These are phyloP conservation scores for Phaffomyces opuntiae DNA, from an alignment of 805 yeast genomes.

Conservation along the genomic window DNA sequence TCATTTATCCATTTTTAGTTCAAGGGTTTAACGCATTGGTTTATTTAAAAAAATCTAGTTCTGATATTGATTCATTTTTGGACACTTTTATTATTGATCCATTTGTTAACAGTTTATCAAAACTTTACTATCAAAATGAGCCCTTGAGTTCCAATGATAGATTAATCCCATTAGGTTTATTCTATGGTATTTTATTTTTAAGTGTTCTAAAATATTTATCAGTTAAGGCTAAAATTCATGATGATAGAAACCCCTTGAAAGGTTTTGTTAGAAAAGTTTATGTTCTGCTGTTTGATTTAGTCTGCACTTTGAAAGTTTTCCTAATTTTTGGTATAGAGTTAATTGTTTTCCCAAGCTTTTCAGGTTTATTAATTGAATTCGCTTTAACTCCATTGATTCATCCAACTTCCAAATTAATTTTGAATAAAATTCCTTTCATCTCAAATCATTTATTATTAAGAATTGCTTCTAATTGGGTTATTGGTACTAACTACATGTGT, in stretches of 20 bases:
- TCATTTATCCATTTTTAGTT: not conserved
- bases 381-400: constrained; percentile 54
- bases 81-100: constrained; percentile 17
- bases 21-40: not conserved
- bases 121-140: constrained; percentile 16
- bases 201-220: constrained; percentile 26
- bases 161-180: constrained; percentile 27
- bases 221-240: constrained; percentile 18
- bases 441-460: not conserved
- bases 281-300: constrained; percentile 44
- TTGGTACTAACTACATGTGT: constrained; percentile 85
- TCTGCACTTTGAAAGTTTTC: constrained; percentile 67
- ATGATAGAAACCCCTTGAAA: constrained; percentile 36
- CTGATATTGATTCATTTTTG: constrained; percentile 5
- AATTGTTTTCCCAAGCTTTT: constrained; percentile 76
- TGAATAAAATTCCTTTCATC: constrained; percentile 1
- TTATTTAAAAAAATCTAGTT: not conserved
- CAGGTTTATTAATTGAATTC: constrained; percentile 73
- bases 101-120: constrained; percentile 6
- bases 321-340: constrained; percentile 71
- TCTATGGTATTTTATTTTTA: constrained; percentile 26
- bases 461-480: constrained; percentile 38
- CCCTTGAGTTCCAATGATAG: constrained; percentile 34
- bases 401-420: constrained; percentile 1
- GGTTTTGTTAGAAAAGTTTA: constrained; percentile 47